Evolutionary conservation across 257 asterid genomes (phyloP).

Genomic region (Apocynum venetum): DNA sequence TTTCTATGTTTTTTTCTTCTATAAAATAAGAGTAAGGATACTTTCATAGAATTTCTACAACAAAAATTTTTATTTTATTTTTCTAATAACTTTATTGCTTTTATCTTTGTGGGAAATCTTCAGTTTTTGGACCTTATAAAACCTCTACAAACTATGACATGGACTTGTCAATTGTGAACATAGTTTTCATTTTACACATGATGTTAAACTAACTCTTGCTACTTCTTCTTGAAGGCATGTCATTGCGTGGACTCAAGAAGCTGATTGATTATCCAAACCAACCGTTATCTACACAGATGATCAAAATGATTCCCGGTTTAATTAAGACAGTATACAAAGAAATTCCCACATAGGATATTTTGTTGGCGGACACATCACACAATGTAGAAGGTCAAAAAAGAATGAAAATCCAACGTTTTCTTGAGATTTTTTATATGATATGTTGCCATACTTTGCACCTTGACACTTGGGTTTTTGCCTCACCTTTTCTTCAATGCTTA

Average conservation of each 20-base stretch:
- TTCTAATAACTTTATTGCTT: too few species aligned
- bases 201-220: not conserved
- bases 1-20: too few species aligned
- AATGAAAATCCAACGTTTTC: not conserved
- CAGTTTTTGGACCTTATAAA: not conserved
- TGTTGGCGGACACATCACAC: not conserved
- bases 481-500: not conserved
- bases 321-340: too few species aligned
- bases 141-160: not conserved
- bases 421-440: not conserved
- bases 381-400: not conserved
- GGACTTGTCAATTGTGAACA: not conserved
- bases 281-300: too few species aligned
- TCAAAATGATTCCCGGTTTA: too few species aligned
- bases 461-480: not conserved
- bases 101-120: too few species aligned
- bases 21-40: too few species aligned
- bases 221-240: not conserved
- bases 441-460: not conserved
- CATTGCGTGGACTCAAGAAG: not conserved
- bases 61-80: too few species aligned
- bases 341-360: not conserved
- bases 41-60: too few species aligned
- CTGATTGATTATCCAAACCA: not conserved
- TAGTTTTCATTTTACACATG: not conserved